phyloP scores from a whole-genome alignment of 2,329 filamentous ascomycete genomes.

The Ophiobolus disseminans region DNA sequence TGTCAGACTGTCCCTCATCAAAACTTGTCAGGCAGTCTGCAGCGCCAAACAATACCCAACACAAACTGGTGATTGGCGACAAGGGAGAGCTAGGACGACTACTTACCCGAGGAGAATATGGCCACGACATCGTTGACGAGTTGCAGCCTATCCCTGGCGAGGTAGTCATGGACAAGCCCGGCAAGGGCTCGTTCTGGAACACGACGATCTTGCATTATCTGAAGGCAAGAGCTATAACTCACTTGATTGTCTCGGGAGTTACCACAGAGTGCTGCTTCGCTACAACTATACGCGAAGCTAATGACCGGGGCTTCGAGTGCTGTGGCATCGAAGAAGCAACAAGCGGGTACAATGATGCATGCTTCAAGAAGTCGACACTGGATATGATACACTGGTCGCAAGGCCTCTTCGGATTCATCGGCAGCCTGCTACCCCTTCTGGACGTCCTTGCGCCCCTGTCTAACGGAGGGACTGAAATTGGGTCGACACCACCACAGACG shows the following conservation, averaged over 20 bases:
- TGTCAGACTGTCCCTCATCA: constrained; percentile 61
- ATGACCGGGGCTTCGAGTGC: constrained; percentile 67
- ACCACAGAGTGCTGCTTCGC: constrained; percentile 67
- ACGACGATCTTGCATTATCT: constrained; percentile 62
- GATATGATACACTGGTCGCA: constrained; percentile 61
- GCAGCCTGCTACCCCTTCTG: constrained; percentile 52
- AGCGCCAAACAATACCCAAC: constrained; percentile 54
- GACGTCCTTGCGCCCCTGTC: constrained; percentile 31
- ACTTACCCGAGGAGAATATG: constrained; percentile 61
- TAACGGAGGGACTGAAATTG: background rate
- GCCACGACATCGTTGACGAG: constrained; percentile 64
- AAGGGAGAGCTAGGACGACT: constrained; percentile 61
- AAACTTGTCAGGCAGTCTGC: constrained; percentile 59
- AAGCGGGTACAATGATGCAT: constrained; percentile 56
- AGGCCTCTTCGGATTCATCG: constrained; percentile 60
- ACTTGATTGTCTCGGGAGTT: constrained; percentile 64
- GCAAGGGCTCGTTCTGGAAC: constrained; percentile 66
- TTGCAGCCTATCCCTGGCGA: constrained; percentile 60
- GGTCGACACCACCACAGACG: constrained; percentile 43
- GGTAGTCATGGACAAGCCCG: constrained; percentile 64
- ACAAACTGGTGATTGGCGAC: constrained; percentile 60
- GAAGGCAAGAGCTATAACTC: constrained; percentile 63
- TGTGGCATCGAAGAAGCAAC: constrained; percentile 57
- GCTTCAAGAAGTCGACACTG: constrained; percentile 56
- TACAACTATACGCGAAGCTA: constrained; percentile 63